Conservation (phyloP, 345 rosid genomes). For the Lagerstroemia speciosa region DNA sequence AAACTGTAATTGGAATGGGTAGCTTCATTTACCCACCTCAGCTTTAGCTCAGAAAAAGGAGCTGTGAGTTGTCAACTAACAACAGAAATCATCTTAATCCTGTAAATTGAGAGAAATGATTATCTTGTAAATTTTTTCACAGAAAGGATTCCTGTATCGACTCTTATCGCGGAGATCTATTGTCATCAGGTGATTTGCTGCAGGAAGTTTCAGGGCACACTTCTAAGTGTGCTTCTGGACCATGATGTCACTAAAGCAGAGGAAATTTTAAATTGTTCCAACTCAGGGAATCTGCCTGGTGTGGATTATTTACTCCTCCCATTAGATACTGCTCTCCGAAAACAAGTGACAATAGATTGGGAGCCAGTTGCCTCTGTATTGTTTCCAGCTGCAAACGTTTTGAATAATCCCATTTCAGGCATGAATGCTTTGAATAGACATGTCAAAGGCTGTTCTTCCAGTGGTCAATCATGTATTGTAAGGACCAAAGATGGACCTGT, state of each 20-base stretch:
- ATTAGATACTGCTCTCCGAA: constrained; percentile 9
- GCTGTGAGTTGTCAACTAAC: neutral
- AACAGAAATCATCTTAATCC: too few relatives aligned
- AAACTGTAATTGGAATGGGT: neutral
- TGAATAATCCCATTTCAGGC: constrained; percentile 2
- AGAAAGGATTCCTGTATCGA: neutral
- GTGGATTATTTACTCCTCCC: constrained; percentile 75
- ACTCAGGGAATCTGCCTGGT: constrained; percentile 14
- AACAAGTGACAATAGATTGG: constrained; percentile 43
- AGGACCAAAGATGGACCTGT: constrained; percentile 40
- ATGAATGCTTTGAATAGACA: constrained; percentile 12
- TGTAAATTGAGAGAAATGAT: neutral
- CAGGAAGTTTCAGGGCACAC: constrained; percentile 54
- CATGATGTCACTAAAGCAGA: constrained; percentile 27
- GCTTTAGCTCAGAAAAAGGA: neutral
- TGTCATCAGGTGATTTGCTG: constrained; percentile 55
- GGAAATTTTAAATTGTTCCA: constrained; percentile 24
- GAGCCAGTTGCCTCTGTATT: constrained; percentile 29
- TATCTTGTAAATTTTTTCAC: neutral
- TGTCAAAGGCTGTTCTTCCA: constrained; percentile 15
- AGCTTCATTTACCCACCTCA: neutral
- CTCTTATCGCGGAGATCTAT: constrained; percentile 8
- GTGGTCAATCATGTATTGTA: constrained; percentile 20
- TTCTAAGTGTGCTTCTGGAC: constrained; percentile 54
- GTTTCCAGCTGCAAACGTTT: constrained; percentile 11